A percentile compares a stretch with the other conserved stretches of the same genome.
Conservation (phyloP, 805 yeast genomes). For the Saccharomycopsis fermentans region DNA sequence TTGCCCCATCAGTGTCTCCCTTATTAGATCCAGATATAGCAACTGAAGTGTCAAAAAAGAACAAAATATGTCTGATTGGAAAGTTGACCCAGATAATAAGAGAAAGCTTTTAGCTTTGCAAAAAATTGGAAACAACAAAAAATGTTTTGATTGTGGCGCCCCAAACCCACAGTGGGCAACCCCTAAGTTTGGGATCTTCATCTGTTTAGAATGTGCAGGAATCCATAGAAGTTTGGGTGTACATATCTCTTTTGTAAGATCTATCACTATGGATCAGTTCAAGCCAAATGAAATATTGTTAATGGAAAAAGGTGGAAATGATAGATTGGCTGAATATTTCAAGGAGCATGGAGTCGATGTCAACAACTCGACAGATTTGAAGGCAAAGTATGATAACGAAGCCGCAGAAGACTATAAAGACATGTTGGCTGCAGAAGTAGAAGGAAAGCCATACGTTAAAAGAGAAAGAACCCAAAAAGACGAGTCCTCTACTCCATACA, state of each 20-base stretch:
- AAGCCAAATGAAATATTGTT: constrained; percentile 81
- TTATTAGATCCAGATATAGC: not conserved
- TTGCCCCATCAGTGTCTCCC: too few species aligned
- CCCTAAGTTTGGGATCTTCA: constrained; percentile 94
- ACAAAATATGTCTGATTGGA: constrained; percentile 56
- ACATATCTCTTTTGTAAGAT: constrained; percentile 90
- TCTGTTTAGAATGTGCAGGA: constrained; percentile 97
- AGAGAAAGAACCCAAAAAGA: constrained; percentile 39
- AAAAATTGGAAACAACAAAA: constrained; percentile 71
- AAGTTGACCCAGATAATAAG: constrained; percentile 88
- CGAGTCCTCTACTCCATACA: not conserved
- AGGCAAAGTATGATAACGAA: constrained; percentile 68
- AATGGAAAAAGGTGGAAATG: constrained; percentile 95
- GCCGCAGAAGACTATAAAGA: constrained; percentile 90
- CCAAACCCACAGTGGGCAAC: constrained; percentile 99
- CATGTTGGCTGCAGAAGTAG: constrained; percentile 62
- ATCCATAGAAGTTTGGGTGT: constrained; percentile 93
- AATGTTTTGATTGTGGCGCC: constrained; percentile 88
- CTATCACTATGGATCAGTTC: constrained; percentile 98
- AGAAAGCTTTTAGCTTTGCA: constrained; percentile 69
- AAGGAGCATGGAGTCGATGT: constrained; percentile 60
- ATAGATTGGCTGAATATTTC: constrained; percentile 59
- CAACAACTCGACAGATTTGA: constrained; percentile 39
- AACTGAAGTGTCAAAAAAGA: too few species aligned
- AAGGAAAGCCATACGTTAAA: constrained; percentile 60